Evolutionary conservation across 2,329 filamentous ascomycete species (phyloP), one percentile per base, ranked within the genome.

Genomic region (Phialemoniopsis sp.): DNA sequence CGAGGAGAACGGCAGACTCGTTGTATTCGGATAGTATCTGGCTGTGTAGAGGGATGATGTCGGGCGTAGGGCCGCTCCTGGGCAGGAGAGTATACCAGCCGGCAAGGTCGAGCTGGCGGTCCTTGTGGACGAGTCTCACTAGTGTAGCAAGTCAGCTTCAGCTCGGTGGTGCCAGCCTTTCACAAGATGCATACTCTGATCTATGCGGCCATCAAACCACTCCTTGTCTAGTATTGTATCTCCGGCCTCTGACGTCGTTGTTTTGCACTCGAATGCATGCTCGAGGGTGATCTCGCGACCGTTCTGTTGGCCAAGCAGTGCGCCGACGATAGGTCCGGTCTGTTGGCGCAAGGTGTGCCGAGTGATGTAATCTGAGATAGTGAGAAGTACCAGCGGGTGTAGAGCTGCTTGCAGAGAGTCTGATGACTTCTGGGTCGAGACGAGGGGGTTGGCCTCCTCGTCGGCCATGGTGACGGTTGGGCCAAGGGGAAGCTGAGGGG

Each of bases 331-430:
- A 13, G 89, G 89, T 0, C 87, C 87, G 14, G 70, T 61, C 53
- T 89, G 82, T 38, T 80, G 70, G 43, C 93, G 81, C 41, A 95
- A 75, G 2, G 84, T 87, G 62, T 95, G 90, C 44, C 93, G 81
- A 42, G 91, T 95, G 60, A 97, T 89, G 62, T 95, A 94, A 64
- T 98, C 93, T 51, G 91, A 95, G 54, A 98, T 93, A 48, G 87
- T 94, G 65, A 98, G 87, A 49, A 97, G 85, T 38, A 95, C 90
- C 36, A 98, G 82, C 18, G 93, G 93, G 56, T 98, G 93, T 14
- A 98, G 80, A 52, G 89, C 81, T 40, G 89, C 80, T 48, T 89
- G 84, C 33, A 94, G 79, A 37, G 83, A 84, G 62, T 93, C 87
- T 32, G 77, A 76, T 49, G 80, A 74, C 62, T 81, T 85, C 54